Percentiles rank a stretch among this genome's conserved stretches.
phyloP scores from a whole-genome alignment of 345 rosid genomes.

The Adansonia digitata region DNA sequence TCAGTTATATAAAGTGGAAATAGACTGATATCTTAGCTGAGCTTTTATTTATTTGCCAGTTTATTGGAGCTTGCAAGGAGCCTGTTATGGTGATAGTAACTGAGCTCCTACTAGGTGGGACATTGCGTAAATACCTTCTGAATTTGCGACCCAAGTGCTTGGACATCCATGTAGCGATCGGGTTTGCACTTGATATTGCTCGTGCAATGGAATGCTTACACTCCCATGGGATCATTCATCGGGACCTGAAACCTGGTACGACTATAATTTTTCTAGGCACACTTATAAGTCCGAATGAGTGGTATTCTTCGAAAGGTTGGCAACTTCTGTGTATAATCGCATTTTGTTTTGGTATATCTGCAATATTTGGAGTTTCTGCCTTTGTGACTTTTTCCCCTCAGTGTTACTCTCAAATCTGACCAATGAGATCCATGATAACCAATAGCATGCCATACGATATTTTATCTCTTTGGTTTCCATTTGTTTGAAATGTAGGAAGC shows the following conservation, averaged over 20 bases:
- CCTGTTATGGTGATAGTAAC: slow-evolving; percentile 97
- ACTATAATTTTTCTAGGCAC: not conserved
- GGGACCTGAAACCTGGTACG: slow-evolving; percentile 96
- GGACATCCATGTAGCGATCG: slow-evolving; percentile 66
- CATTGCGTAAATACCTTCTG: slow-evolving; percentile 78
- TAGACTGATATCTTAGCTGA: not conserved
- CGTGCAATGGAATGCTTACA: slow-evolving; percentile 99
- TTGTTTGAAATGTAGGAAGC: not conserved
- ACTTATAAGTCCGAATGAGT: not conserved
- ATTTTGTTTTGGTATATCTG: too few species aligned
- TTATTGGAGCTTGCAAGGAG: slow-evolving; percentile 93
- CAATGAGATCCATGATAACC: not conserved
- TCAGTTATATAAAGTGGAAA: not conserved
- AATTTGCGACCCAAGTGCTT: slow-evolving; percentile 62
- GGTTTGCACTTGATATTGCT: slow-evolving; percentile 91
- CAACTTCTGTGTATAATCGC: too few species aligned
- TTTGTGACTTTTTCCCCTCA: not conserved
- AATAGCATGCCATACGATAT: not conserved
- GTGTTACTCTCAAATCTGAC: not conserved
- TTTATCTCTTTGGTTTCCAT: not conserved
- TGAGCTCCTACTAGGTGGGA: slow-evolving; percentile 83
- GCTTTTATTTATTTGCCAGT: slow-evolving; percentile 39
- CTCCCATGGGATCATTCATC: slow-evolving; percentile 92
- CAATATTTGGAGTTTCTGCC: not conserved
- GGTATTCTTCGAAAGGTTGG: not conserved